Conservation (phyloP, 2,329 filamentous ascomycete species). For the Penicillium sp. region DNA sequence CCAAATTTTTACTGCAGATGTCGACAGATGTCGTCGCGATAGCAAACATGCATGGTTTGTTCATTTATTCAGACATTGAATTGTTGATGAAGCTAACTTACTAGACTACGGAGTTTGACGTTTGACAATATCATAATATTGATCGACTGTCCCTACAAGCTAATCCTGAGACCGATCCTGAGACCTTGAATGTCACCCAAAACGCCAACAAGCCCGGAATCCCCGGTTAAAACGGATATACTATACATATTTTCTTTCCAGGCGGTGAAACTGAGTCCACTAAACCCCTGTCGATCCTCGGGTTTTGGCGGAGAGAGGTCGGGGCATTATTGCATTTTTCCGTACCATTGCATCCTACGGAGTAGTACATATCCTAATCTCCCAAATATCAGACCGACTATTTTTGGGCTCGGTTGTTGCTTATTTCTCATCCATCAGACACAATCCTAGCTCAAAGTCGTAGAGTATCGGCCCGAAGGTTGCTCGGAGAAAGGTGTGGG, state of each 20-base stretch:
- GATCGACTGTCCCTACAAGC: background rate
- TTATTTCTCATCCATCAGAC: background rate
- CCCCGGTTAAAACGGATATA: background rate
- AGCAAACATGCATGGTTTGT: background rate
- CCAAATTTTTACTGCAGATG: background rate
- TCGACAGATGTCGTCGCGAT: background rate
- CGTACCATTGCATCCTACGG: background rate
- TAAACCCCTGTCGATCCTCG: constrained; percentile 13
- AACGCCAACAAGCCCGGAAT: background rate
- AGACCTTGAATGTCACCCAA: background rate
- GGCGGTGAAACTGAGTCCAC: background rate
- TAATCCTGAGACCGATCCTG: background rate
- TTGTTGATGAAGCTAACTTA: background rate
- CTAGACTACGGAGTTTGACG: background rate
- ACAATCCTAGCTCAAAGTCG: too few relatives aligned
- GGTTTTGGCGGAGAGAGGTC: background rate
- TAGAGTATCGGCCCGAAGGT: background rate
- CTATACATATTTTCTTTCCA: constrained; percentile 2
- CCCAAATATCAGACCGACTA: background rate
- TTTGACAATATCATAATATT: background rate
- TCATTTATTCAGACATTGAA: background rate
- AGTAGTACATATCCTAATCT: background rate
- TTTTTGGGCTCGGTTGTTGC: background rate
- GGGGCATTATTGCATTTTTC: background rate
- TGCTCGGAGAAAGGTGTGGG: background rate